Conservation (phyloP, 495 filamentous ascomycete species). For the Trypethelium eluteriae region DNA sequence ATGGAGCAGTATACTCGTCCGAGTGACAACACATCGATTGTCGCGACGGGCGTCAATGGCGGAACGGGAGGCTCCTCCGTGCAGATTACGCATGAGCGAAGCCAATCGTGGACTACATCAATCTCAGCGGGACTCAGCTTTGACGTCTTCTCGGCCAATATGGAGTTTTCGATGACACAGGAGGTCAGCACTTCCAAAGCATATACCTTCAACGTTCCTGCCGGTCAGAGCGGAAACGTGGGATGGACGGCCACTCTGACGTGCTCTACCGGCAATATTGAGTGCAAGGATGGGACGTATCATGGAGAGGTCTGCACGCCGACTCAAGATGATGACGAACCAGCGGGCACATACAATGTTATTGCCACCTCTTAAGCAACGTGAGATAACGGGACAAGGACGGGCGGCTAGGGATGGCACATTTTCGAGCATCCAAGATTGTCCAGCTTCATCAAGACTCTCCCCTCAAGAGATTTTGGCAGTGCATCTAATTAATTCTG, state of each 20-base stretch:
- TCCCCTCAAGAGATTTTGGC: too few relatives aligned
- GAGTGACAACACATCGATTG: background rate
- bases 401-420: too few relatives aligned
- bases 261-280: background rate
- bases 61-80: background rate
- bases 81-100: background rate
- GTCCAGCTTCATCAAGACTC: too few relatives aligned
- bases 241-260: background rate
- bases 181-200: background rate
- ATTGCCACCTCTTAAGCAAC: background rate
- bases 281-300: background rate
- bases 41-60: background rate
- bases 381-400: too few relatives aligned
- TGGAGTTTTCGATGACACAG: background rate
- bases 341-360: background rate
- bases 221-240: background rate
- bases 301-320: background rate
- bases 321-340: background rate
- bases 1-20: background rate
- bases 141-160: background rate
- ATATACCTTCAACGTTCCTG: background rate
- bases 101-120: background rate
- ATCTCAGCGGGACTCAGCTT: background rate
- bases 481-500: too few relatives aligned
- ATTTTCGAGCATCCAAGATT: too few relatives aligned